phyloP scores from a whole-genome alignment of 768 basidiomycete species.

The Lentinus tigrinus region DNA sequence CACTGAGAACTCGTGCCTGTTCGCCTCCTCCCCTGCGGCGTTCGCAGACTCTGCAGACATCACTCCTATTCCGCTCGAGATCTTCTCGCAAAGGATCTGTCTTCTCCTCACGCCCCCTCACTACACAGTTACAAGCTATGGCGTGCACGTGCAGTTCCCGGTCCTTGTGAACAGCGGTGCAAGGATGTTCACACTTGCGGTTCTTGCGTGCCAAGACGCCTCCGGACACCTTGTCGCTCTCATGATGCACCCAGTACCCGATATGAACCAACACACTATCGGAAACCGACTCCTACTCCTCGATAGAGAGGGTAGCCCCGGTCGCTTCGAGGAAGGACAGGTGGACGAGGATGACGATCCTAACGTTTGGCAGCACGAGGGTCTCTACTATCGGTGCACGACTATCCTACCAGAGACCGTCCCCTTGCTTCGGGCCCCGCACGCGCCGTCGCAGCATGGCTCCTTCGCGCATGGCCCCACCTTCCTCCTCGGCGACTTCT shows the following conservation, averaged over 20 bases:
- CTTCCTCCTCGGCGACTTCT: neutral
- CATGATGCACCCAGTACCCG: neutral
- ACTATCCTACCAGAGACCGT: neutral
- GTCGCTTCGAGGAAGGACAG: neutral
- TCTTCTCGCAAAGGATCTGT: neutral
- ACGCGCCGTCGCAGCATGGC: neutral
- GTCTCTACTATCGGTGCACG: neutral
- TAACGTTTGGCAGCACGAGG: neutral
- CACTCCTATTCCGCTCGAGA: neutral
- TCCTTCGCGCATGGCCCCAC: neutral
- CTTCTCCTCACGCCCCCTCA: neutral
- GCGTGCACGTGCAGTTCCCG: neutral
- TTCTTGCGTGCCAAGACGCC: neutral
- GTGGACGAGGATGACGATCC: neutral
- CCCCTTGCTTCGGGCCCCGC: neutral
- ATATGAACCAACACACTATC: neutral
- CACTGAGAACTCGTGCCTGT: neutral
- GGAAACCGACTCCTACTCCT: neutral
- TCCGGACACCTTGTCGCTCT: neutral
- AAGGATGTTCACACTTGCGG: neutral
- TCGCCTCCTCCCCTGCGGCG: neutral
- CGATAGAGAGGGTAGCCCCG: neutral
- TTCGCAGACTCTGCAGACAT: neutral
- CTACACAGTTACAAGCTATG: conserved; percentile 1
- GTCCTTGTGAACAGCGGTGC: neutral